Base-by-base conservation (phyloP, 768 basidiomycete species). In the Boletus sp. region DNA sequence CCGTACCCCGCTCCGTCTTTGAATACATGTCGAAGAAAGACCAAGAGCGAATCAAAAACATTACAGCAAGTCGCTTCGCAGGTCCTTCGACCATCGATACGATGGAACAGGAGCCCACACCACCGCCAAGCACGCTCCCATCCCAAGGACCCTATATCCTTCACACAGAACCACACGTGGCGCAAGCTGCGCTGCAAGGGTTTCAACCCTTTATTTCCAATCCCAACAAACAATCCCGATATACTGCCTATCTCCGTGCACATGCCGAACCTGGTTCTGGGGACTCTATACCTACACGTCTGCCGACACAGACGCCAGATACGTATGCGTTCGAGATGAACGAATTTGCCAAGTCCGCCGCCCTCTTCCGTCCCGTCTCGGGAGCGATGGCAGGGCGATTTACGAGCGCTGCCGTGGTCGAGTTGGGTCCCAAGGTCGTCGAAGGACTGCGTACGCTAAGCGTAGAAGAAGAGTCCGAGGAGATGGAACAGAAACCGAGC, bases 341-440 rank as follows among this genome's bases (percentile, higher is more conserved):
- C 41, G 93, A 96, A 63, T 98, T 93, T 61, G 84, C 90, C 2
- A 92, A 94, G 68, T 81, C 93, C 0, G 96, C 96, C 0, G 74
- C 81, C 28, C 83, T 98, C 30, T 98, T 98, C 77, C 93, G 93
- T 64, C 97, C 97, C 0, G 84, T 95, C 62, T 83, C 86, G 0
- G 92, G 89, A 3, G 92, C 92, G 15, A 98, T 98, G 92, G 93
- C 94, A 0, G 89, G 86, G 20, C 82, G 96, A n/a, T 98, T 98
- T 72, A 93, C 90, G 6, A 89, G 84, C 55, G 91, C 92, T 0
- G 81, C 82, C 0, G 78, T 86, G 14, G 73, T 91, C n/a, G 91
- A 92, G 29, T 68, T 73, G 5, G 87, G 82, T 1, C 82, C 87
- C 5, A 79, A 82, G 54, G 69, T 83, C 12, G 66, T 83, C 32